phyloP scores from a whole-genome alignment of 2,329 filamentous ascomycete species.

The Epichloe aotearoae region DNA sequence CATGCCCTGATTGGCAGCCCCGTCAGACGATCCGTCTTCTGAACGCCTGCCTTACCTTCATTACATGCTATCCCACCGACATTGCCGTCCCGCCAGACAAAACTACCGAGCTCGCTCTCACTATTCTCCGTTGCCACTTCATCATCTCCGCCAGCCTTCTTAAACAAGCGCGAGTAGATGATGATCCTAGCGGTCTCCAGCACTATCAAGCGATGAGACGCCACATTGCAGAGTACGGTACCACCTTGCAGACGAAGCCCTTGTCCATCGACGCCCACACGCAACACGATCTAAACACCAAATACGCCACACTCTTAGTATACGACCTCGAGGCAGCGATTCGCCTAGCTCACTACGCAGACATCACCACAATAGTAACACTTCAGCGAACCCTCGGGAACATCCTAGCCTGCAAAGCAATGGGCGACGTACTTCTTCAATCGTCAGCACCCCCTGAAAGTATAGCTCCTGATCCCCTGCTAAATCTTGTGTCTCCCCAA shows the following conservation, averaged over 20 bases:
- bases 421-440: conserved; percentile 52
- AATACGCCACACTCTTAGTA: conserved; percentile 53
- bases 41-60: conserved; percentile 36
- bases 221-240: conserved; percentile 32
- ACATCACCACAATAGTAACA: conserved; percentile 46
- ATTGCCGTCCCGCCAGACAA: background rate
- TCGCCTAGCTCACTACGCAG: conserved; percentile 53
- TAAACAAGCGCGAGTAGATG: background rate
- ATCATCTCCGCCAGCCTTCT: conserved; percentile 35
- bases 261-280: conserved; percentile 26
- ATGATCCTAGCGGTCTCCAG: conserved; percentile 37
- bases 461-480: conserved; percentile 12
- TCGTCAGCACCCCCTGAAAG: conserved; percentile 36
- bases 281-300: conserved; percentile 41
- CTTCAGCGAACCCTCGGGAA: conserved; percentile 32
- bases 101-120: conserved; percentile 14
- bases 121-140: conserved; percentile 58
- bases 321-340: conserved; percentile 71
- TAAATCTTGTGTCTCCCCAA: background rate
- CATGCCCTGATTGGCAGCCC: conserved; percentile 41
- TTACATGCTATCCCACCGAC: conserved; percentile 36
- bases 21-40: conserved; percentile 43
- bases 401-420: conserved; percentile 40
- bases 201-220: conserved; percentile 48
- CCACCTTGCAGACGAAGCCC: background rate